phyloP scores from a whole-genome alignment of 169 alveolate genomes.

The Cryptosporidium andersoni region DNA sequence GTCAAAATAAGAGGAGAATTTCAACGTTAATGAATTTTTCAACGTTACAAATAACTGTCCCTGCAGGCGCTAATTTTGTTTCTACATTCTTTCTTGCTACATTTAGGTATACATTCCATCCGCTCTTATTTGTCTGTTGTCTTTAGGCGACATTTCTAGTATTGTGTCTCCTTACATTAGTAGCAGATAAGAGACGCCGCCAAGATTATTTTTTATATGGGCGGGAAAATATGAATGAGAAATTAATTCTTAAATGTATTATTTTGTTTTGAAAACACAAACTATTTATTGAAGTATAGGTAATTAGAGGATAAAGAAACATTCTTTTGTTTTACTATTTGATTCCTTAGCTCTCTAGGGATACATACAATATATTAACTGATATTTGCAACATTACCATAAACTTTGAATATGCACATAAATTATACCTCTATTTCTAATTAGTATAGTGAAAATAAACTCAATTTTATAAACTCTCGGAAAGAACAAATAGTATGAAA shows the following conservation, averaged over 20 bases:
- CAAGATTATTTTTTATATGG: neutral
- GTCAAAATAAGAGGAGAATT: neutral
- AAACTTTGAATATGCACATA: neutral
- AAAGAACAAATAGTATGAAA: neutral
- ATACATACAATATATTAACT: too few species aligned
- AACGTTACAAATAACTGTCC: constrained; percentile 32
- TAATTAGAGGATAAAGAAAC: too few species aligned
- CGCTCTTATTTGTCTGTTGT: neutral
- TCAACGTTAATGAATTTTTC: constrained; percentile 17
- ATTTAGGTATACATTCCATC: neutral
- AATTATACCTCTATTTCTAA: neutral
- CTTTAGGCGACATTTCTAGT: neutral
- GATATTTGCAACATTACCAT: neutral
- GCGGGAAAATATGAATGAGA: too few species aligned
- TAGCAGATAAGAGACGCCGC: neutral
- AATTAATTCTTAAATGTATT: too few species aligned
- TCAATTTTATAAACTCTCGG: neutral
- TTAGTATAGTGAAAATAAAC: neutral
- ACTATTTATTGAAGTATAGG: too few species aligned
- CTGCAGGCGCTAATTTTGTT: neutral
- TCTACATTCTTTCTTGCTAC: neutral
- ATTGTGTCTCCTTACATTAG: neutral
- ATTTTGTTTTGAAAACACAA: too few species aligned
- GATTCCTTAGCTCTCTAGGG: too few species aligned
- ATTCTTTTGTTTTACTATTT: too few species aligned